phyloP scores from a whole-genome alignment of 108 stramenopile species.

The Nitzschia sp. region DNA sequence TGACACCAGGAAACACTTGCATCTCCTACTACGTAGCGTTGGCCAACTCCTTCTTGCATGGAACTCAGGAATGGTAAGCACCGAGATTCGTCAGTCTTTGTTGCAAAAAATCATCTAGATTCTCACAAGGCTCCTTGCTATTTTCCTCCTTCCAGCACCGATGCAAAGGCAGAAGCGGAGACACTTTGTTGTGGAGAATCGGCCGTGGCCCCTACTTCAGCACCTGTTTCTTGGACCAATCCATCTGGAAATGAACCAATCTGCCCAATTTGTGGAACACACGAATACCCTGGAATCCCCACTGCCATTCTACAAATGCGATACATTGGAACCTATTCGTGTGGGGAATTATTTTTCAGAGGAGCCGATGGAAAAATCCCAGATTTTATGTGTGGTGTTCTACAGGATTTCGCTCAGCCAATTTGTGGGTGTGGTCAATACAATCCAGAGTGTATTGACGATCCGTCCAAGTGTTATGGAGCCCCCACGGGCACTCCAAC shows the following conservation, averaged over 20 bases:
- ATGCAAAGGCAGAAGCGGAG: neutral
- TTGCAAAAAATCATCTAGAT: too few relatives aligned
- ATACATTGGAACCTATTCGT: slow-evolving; percentile 18
- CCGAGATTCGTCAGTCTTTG: too few relatives aligned
- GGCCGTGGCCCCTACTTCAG: neutral
- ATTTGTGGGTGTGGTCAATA: slow-evolving; percentile 24
- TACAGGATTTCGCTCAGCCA: slow-evolving; percentile 9
- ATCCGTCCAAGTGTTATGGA: neutral
- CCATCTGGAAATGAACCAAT: slow-evolving; percentile 7
- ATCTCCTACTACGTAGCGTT: neutral
- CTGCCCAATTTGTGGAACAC: slow-evolving; percentile 17
- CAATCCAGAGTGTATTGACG: neutral
- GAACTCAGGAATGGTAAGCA: neutral
- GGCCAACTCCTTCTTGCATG: neutral
- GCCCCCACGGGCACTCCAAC: neutral
- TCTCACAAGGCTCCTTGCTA: too few relatives aligned
- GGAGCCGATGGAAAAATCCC: slow-evolving; percentile 16
- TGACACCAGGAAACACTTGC: neutral
- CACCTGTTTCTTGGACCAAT: neutral
- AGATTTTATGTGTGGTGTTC: slow-evolving; percentile 16
- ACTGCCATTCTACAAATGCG: slow-evolving; percentile 5
- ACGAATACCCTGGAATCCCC: slow-evolving; percentile 22
- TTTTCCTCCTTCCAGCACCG: neutral
- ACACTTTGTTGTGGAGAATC: neutral
- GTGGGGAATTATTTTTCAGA: slow-evolving; percentile 3